phyloP scores from a whole-genome alignment of 352 stramenopile genomes.

The Phytopythium delawarense region DNA sequence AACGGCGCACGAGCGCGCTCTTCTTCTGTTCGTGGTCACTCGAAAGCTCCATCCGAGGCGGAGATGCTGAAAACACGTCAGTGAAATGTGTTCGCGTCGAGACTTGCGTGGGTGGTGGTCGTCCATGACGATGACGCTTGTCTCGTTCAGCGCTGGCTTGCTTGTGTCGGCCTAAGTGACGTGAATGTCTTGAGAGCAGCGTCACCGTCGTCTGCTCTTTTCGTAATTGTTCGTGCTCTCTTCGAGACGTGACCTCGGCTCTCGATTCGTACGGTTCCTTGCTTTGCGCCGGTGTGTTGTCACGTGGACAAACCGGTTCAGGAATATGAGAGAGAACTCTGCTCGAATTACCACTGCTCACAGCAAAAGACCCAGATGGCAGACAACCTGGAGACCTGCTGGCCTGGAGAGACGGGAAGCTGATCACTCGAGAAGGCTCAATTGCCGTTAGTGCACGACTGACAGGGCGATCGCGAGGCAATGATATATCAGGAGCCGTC shows the following conservation, averaged over 20 bases:
- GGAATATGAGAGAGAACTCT: not conserved
- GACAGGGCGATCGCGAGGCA: not conserved
- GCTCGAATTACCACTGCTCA: not conserved
- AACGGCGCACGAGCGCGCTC: conserved; percentile 25
- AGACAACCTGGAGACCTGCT: not conserved
- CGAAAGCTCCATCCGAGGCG: conserved; percentile 6
- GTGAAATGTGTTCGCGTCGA: conserved; percentile 30
- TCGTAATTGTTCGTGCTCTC: not conserved
- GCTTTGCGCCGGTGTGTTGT: not conserved
- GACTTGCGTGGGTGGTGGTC: conserved; percentile 27
- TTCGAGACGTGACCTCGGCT: not conserved
- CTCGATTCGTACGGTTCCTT: not conserved
- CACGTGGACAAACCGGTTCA: not conserved
- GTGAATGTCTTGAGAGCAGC: conserved; percentile 13
- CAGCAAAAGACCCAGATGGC: not conserved
- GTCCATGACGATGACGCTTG: conserved; percentile 32
- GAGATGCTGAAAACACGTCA: conserved; percentile 21
- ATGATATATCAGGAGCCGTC: not conserved
- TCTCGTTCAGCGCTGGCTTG: conserved; percentile 18
- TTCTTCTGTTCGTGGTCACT: conserved; percentile 39
- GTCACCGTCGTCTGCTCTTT: not conserved
- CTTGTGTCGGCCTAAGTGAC: not conserved
- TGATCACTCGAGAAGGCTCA: not conserved
- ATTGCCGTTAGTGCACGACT: not conserved
- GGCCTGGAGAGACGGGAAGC: not conserved